A percentile compares a stretch with the other conserved stretches of the same genome.
phyloP scores from a whole-genome alignment of 495 filamentous ascomycete species.

The Penicillium lagena region DNA sequence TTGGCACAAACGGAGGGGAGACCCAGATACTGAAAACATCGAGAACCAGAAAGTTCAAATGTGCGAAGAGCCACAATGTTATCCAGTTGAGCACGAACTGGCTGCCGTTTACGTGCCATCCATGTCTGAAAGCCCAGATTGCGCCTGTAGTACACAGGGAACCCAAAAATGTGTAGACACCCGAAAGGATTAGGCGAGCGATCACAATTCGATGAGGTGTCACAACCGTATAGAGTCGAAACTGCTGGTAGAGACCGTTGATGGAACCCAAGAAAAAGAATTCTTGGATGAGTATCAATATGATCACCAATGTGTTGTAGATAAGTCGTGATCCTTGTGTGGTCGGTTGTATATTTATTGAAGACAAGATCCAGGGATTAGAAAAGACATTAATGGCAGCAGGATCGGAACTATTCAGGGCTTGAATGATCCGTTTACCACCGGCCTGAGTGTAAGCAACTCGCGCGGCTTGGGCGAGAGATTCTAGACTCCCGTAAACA shows the following conservation, averaged over 20 bases:
- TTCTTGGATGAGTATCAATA: constrained; percentile 43
- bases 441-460: constrained; percentile 25
- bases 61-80: constrained; percentile 44
- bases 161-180: constrained; percentile 37
- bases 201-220: constrained; percentile 32
- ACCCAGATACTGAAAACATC: constrained; percentile 43
- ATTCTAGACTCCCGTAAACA: constrained; percentile 19
- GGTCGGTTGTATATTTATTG: constrained; percentile 38
- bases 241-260: constrained; percentile 34
- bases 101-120: constrained; percentile 39
- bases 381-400: constrained; percentile 28
- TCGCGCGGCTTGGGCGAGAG: constrained; percentile 27
- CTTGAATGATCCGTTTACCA: constrained; percentile 19
- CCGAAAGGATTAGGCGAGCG: constrained; percentile 32
- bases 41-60: constrained; percentile 43
- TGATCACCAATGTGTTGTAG: constrained; percentile 47
- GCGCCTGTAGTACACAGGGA: constrained; percentile 37
- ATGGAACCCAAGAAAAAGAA: constrained; percentile 46
- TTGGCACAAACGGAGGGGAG: constrained; percentile 33
- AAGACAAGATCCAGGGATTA: constrained; percentile 33
- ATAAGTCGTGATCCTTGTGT: constrained; percentile 42
- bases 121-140: constrained; percentile 45
- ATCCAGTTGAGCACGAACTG: constrained; percentile 45
- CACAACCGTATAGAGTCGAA: constrained; percentile 35
- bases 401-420: constrained; percentile 19